Base-by-base conservation (phyloP, 768 basidiomycete genomes). In the Boletus speciosus region DNA sequence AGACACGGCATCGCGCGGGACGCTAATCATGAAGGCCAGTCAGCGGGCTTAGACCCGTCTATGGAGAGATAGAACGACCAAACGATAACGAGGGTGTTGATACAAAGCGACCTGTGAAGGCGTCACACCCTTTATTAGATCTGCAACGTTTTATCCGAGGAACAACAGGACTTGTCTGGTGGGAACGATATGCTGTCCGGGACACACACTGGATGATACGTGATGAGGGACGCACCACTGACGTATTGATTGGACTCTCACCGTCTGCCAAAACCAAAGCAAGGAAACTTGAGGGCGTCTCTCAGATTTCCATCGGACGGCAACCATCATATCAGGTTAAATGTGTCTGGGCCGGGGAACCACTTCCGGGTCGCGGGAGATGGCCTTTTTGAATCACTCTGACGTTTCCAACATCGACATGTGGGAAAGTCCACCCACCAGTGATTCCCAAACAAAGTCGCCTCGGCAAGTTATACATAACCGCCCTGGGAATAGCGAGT, bases 21-120 rank as follows among this genome's bases (percentile, higher is more conserved):
- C 3, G 10, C 27, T 39, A 12, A 3, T n/a, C 9, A 79, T 79
- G 62, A 86, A 84, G 0, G 75, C 81, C 48, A 80, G 19, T 88
- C 79, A 44, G 84, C 82, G 0, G 81, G 81, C 9, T 72, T 66
- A 7, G 67, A 59, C 0, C 76, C 72, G 56, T 83, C 80, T 11
- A 74, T 56, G 2, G 68, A 71, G 40, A 86, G 70, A 1, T 62
- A 72, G 69, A 86, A 86, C 0, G 83, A 76, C 81, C 83, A 86
- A 10, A 84, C 74, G 7, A 81, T 65, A n/a, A 84, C 71, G 1
- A 81, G 78, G 0, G 80, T 79, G 59, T 81, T 85, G 49, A 86
- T 70, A 62, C 82, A 83, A 2, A 87, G 69, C 2, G 84, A 85
- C 7, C 81, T 80, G 50, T 55, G 1, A 29, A 31, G n/a, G 41